Conservation (phyloP, 495 filamentous ascomycete genomes). For the Tuber microsphaerosporum region DNA sequence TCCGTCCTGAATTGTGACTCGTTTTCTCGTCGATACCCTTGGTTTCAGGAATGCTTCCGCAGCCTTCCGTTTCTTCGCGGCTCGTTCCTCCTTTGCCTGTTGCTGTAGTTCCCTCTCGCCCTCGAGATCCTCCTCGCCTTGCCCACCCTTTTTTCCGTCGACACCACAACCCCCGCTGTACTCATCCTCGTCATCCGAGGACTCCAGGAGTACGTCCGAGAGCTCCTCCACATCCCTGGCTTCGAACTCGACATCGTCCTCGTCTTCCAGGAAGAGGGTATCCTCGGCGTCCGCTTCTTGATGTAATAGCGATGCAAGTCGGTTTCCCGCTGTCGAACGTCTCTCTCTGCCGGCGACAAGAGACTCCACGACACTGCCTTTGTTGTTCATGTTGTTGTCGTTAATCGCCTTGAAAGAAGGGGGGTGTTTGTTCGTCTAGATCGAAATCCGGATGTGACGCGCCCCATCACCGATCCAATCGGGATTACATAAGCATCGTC, state of each 20-base stretch:
- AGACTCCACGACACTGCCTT: slow-evolving; percentile 52
- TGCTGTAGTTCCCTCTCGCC: slow-evolving; percentile 60
- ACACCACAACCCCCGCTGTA: slow-evolving; percentile 56
- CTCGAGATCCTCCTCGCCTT: slow-evolving; percentile 61
- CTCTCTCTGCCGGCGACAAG: slow-evolving; percentile 69
- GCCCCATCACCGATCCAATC: neutral
- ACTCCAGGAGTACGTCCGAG: slow-evolving; percentile 76
- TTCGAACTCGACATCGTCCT: slow-evolving; percentile 76
- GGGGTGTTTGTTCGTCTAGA: neutral
- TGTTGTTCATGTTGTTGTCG: slow-evolving; percentile 17
- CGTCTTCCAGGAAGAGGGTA: slow-evolving; percentile 75
- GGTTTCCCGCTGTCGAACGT: slow-evolving; percentile 78
- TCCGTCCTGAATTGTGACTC: slow-evolving; percentile 58
- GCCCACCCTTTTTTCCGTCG: slow-evolving; percentile 49
- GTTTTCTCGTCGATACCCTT: slow-evolving; percentile 50
- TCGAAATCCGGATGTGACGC: neutral
- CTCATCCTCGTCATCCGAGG: slow-evolving; percentile 70
- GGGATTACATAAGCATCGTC: neutral
- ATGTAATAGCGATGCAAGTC: slow-evolving; percentile 67
- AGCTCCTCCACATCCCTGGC: slow-evolving; percentile 54
- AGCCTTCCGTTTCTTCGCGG: slow-evolving; percentile 66
- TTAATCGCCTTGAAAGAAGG: slow-evolving; percentile 3
- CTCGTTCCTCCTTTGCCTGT: slow-evolving; percentile 52
- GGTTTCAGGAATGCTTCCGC: slow-evolving; percentile 51
- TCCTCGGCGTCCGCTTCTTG: slow-evolving; percentile 62